Base-by-base conservation (phyloP, 2,329 filamentous ascomycete species). In the Diaporthe eres region DNA sequence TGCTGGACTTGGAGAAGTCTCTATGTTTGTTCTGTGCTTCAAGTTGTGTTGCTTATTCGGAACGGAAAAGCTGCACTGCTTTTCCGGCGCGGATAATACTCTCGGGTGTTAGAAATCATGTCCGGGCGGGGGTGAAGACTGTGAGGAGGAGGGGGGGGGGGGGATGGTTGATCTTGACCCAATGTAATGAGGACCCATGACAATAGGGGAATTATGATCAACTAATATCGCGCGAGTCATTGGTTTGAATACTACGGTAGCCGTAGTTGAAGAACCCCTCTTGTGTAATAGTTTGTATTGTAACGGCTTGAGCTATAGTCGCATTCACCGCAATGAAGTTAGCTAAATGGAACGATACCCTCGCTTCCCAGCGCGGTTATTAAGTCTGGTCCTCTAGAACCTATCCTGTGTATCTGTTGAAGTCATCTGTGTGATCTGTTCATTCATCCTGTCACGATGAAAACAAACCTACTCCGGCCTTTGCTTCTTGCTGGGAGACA, bases 401-500 rank as follows among this genome's bases (percentile, higher is more conserved):
- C 19, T 37, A n/a, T 37, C 31, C 19, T 22, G 9, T 34, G 57
- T 19, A 13, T 60, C 31, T n/a, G 31, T 37, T 60, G 57, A 60
- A 60, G 19, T 60, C 31, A 19, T 58, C 55, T 34, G 22, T 12
- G 13, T 22, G 17, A 22, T 37, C 10, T 37, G 10, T n/a, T 39
- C 31, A n/a, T 19, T 39, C 19, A 34, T 60, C 10, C n/a, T n/a
- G 19, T n/a, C 9, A 10, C 17, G 19, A 60, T 60, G 57, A 60
- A 37, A 39, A 60, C 57, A 37, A 60, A 37, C 31, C 19, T 39
- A 39, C 31, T 37, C 28, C 57, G 57, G 31, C 19, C 57, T 37
- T 34, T 60, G 57, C 31, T 39, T 60, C 57, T 60, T 37, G 55
- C 55, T 13, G 55, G 55, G 19, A 60, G 57, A 22, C 57, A 60